These are phyloP conservation scores for Onygenales sp. DNA, from an alignment of 2,329 filamentous ascomycete species.

Conservation along the genomic window DNA sequence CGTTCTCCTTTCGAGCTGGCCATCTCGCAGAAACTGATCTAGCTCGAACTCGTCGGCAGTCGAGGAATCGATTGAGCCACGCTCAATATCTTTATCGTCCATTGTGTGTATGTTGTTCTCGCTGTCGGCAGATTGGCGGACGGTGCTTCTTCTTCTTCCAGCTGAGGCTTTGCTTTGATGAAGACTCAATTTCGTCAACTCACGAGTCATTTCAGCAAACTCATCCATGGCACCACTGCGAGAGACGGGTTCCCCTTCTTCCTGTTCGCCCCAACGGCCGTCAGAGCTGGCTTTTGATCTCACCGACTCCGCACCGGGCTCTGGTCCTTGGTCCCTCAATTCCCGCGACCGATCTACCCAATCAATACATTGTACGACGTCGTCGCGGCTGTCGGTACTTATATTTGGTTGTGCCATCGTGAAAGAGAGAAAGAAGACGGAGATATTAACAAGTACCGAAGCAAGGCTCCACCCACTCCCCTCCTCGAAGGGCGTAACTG, in stretches of 20 bases:
- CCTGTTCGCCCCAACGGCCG: slow-evolving; percentile 55
- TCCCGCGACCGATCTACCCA: background rate
- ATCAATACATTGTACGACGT: background rate
- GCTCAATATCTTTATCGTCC: slow-evolving; percentile 40
- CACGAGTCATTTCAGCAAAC: slow-evolving; percentile 46
- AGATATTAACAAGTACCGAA: too few relatives aligned
- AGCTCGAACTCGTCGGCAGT: slow-evolving; percentile 1
- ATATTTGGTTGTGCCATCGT: background rate
- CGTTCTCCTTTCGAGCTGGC: slow-evolving; percentile 6
- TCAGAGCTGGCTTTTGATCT: slow-evolving; percentile 13
- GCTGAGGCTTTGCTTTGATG: slow-evolving; percentile 24
- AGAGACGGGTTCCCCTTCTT: slow-evolving; percentile 46
- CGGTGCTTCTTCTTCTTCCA: slow-evolving; percentile 18
- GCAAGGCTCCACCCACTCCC: too few relatives aligned
- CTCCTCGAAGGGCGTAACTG: too few relatives aligned
- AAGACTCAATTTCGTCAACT: slow-evolving; percentile 46
- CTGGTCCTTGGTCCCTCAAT: background rate
- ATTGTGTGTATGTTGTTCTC: slow-evolving; percentile 10
- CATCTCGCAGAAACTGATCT: slow-evolving; percentile 4
- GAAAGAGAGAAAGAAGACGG: background rate
- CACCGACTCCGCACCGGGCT: background rate
- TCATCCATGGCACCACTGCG: slow-evolving; percentile 49
- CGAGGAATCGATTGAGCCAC: slow-evolving; percentile 9
- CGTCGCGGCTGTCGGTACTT: background rate
- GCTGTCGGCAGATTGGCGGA: slow-evolving; percentile 21